Evolutionary conservation across 2,329 filamentous ascomycete species (phyloP).

Genomic region (Colletotrichum sp.): DNA sequence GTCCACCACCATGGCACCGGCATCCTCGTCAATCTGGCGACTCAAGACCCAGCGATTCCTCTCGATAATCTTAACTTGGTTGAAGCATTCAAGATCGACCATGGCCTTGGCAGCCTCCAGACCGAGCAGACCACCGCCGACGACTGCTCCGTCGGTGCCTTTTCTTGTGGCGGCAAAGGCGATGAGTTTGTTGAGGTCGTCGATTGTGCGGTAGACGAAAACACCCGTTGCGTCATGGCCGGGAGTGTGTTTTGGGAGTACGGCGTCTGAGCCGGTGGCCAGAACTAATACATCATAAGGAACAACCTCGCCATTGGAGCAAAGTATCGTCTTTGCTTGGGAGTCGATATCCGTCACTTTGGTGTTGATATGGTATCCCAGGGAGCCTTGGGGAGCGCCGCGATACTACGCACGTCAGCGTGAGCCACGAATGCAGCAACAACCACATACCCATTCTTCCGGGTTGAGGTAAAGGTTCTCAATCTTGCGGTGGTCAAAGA

Average conservation of each 20-base stretch:
- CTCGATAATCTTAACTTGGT: conserved; percentile 80
- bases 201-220: conserved; percentile 88
- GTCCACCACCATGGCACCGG: conserved; percentile 80
- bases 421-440: too few relatives aligned
- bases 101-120: conserved; percentile 92
- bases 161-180: conserved; percentile 70
- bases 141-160: conserved; percentile 74
- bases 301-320: conserved; percentile 72
- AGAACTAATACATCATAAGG: conserved; percentile 83
- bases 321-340: conserved; percentile 69
- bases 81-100: conserved; percentile 81
- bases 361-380: conserved; percentile 79
- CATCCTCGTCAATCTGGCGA: conserved; percentile 82
- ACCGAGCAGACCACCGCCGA: conserved; percentile 84
- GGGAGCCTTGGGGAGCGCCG: conserved; percentile 67
- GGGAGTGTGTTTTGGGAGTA: conserved; percentile 74
- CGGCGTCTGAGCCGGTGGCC: conserved; percentile 85
- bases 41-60: conserved; percentile 83
- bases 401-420: conserved; percentile 61
- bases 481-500: conserved; percentile 84
- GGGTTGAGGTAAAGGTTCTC: conserved; percentile 91
- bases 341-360: conserved; percentile 70
- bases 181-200: conserved; percentile 80
- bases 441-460: conserved; percentile 71
- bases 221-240: conserved; percentile 82